A percentile compares a stretch with the other conserved stretches of the same genome.
Evolutionary conservation across 352 stramenopile genomes (phyloP).

Genomic region (Elongisporangium anandrum): DNA sequence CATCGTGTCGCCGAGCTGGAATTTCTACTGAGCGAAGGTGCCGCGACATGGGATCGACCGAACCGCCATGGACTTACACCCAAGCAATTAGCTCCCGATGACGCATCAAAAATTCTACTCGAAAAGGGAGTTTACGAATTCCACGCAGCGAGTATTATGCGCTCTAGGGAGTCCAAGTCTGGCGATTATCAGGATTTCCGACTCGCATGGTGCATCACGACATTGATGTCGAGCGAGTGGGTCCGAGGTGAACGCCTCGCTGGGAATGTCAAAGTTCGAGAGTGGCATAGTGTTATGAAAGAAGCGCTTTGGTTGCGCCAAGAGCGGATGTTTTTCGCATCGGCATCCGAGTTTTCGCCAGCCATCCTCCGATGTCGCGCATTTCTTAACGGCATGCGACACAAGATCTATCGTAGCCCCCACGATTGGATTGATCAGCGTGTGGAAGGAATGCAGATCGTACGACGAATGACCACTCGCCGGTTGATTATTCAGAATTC

Average conservation of each 20-base stretch:
- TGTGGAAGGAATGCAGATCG: not conserved
- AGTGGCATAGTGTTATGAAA: constrained; percentile 52
- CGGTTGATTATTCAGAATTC: not conserved
- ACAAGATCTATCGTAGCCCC: constrained; percentile 18
- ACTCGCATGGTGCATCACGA: constrained; percentile 51
- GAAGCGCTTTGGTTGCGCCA: constrained; percentile 65
- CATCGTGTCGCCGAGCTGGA: constrained; percentile 38
- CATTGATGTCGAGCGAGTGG: constrained; percentile 54
- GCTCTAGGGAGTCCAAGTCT: constrained; percentile 3
- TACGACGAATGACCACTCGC: not conserved
- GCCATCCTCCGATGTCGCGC: constrained; percentile 37
- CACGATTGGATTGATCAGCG: constrained; percentile 21
- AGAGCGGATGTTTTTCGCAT: constrained; percentile 40
- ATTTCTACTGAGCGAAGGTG: constrained; percentile 56
- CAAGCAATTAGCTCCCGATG: constrained; percentile 31
- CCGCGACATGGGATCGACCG: constrained; percentile 25
- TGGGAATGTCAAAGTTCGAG: constrained; percentile 29
- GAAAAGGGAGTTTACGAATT: constrained; percentile 48
- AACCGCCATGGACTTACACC: constrained; percentile 58
- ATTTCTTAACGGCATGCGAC: constrained; percentile 61
- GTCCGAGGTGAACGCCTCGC: constrained; percentile 18
- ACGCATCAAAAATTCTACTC: constrained; percentile 19
- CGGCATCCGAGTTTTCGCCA: constrained; percentile 35
- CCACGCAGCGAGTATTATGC: constrained; percentile 15
- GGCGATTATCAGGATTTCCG: constrained; percentile 7